Evolutionary conservation across 1,139 yeast species (phyloP), one percentile per base, ranked within the genome.

Genomic region (Pneumocystis sp.): DNA sequence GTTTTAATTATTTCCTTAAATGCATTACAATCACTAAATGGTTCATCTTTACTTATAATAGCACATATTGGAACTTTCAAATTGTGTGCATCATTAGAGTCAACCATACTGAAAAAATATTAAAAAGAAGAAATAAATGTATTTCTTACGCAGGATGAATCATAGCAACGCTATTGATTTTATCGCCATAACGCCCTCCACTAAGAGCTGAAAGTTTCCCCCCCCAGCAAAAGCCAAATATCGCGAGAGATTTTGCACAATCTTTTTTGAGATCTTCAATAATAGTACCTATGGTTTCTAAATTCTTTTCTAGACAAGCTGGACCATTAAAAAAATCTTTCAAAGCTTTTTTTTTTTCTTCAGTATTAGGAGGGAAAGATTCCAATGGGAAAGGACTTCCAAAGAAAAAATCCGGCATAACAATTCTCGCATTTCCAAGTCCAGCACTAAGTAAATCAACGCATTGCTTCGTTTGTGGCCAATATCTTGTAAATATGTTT

Each of bases 191-290:
- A 29, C 21, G 17, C 8, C 34, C 57, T 50, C 57, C 57, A 25
- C 57, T 12, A 50, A 50, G 57, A 21, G 56, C 57, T 15, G 59
- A 37, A 21, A 61, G 50, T 34, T 61, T 61, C 12, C 57, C 45
- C 15, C 63, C 63, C 63, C 63, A 61, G 31, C 63, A 61, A 61
- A 61, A 61, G 17, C 63, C 63, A 17, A 44, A 61, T 21, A 61
- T 50, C 6, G n/a, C 63, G 29, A 61, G 63, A 12, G 45, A 59
- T 59, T 59, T 29, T 10, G n/a, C 19, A 1, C n/a, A 31, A 29
- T 61, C 59, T 61, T 61, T n/a, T 31, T 31, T 61, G 5, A 50
- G 12, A 34, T 61, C 7, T 15, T 39, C 17, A 31, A 37, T 61
- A 39, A 42, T 42, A 39, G n/a, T 10, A 25, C 31, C 61, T 8